Evolutionary conservation across 2,329 filamentous ascomycete species (phyloP).

Genomic region (Colletotrichum aenigma): DNA sequence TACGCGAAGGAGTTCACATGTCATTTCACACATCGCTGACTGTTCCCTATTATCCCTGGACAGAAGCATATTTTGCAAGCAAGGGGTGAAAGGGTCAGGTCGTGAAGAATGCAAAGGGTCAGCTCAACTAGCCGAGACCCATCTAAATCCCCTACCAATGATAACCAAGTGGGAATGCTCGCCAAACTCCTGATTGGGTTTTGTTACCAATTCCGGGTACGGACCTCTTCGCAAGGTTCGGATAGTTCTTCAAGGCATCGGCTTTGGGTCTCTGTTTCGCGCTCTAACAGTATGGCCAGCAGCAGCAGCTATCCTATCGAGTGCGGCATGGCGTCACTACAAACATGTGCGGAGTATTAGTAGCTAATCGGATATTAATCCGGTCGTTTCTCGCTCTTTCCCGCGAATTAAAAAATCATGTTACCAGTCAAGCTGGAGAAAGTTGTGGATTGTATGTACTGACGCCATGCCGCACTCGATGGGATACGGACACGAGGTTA

Average conservation of each 20-base stretch:
- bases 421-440: too few species aligned
- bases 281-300: not conserved
- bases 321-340: too few species aligned
- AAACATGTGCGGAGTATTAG: too few species aligned
- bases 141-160: not conserved
- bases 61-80: not conserved
- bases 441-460: too few species aligned
- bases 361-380: too few species aligned
- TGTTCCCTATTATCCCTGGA: not conserved
- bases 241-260: not conserved
- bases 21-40: not conserved
- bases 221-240: not conserved
- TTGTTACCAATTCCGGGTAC: not conserved
- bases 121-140: not conserved
- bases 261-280: not conserved
- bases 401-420: too few species aligned
- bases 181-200: not conserved
- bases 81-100: not conserved
- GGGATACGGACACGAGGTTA: not conserved
- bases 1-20: not conserved
- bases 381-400: too few species aligned
- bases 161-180: not conserved
- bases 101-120: not conserved
- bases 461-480: too few species aligned
- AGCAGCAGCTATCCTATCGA: not conserved